phyloP scores from a whole-genome alignment of 2,329 filamentous ascomycete genomes.

The Penicillium fuscoglaucum region DNA sequence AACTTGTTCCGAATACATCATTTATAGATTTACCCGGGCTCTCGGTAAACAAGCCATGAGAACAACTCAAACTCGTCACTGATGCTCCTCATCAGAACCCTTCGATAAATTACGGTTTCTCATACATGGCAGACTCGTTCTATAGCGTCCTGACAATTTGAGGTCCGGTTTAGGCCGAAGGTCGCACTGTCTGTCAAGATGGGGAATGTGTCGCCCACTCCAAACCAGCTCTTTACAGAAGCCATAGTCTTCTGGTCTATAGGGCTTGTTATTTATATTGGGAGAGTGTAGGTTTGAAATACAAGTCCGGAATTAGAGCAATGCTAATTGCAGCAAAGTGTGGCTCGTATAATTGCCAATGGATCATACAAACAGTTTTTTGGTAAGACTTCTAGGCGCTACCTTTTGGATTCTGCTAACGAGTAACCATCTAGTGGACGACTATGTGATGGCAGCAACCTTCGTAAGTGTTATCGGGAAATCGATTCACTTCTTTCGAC shows the following conservation, averaged over 20 bases:
- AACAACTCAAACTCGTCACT: neutral
- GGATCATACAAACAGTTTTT: conserved; percentile 32
- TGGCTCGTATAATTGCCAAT: conserved; percentile 31
- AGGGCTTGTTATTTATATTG: conserved; percentile 28
- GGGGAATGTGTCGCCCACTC: conserved; percentile 34
- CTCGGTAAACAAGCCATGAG: neutral
- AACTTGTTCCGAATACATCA: neutral
- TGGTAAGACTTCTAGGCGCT: conserved; percentile 18
- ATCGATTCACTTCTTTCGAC: neutral
- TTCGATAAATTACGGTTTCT: neutral
- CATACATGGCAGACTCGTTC: conserved; percentile 8
- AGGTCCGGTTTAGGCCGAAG: neutral
- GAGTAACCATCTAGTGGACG: conserved; percentile 30
- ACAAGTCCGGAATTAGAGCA: neutral
- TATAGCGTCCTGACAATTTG: neutral
- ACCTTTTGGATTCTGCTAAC: neutral
- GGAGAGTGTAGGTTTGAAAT: conserved; percentile 30
- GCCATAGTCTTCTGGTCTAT: conserved; percentile 35
- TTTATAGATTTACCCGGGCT: neutral
- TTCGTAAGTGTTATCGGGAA: conserved; percentile 33
- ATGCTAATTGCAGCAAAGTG: conserved; percentile 17
- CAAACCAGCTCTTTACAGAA: conserved; percentile 31
- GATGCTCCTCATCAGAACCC: conserved; percentile 1
- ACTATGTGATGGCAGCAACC: conserved; percentile 40
- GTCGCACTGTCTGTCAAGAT: conserved; percentile 20